phyloP scores from a whole-genome alignment of 495 filamentous ascomycete genomes.

The Pseudevernia furfuracea region DNA sequence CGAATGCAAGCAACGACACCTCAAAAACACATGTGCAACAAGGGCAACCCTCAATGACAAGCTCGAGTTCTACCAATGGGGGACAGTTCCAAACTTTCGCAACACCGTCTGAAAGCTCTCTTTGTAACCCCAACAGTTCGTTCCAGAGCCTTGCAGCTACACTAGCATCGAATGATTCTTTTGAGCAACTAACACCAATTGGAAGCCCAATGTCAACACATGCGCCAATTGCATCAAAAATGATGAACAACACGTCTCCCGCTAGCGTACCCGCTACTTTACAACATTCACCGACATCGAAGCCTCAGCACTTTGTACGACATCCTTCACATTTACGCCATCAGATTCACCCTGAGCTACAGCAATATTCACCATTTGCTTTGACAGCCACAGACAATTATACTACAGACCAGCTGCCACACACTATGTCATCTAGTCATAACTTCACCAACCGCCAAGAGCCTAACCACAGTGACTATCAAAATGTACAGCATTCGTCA shows the following conservation, averaged over 20 bases:
- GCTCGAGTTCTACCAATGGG: background rate
- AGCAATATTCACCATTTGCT: background rate
- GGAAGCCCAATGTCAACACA: background rate
- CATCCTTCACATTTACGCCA: slow-evolving; percentile 1
- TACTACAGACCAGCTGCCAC: background rate
- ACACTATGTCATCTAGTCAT: background rate
- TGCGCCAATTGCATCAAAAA: background rate
- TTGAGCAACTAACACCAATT: background rate
- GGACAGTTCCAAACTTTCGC: background rate
- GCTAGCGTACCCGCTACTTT: slow-evolving; percentile 5
- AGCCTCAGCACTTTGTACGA: background rate
- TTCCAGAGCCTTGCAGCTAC: background rate
- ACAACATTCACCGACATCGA: slow-evolving; percentile 7
- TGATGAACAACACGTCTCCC: background rate
- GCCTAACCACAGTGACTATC: background rate
- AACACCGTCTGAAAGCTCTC: background rate
- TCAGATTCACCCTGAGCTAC: background rate
- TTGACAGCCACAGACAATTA: background rate
- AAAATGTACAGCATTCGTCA: background rate
- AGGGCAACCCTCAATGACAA: background rate
- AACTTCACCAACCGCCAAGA: background rate
- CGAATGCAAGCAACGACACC: background rate
- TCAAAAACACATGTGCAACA: background rate
- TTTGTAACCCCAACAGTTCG: background rate
- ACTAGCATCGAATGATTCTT: background rate